Percentiles rank a stretch among this genome's conserved stretches.
Evolutionary conservation across 371 early-diverging fungal genomes (phyloP).

Genomic region (Mortierella sp.): DNA sequence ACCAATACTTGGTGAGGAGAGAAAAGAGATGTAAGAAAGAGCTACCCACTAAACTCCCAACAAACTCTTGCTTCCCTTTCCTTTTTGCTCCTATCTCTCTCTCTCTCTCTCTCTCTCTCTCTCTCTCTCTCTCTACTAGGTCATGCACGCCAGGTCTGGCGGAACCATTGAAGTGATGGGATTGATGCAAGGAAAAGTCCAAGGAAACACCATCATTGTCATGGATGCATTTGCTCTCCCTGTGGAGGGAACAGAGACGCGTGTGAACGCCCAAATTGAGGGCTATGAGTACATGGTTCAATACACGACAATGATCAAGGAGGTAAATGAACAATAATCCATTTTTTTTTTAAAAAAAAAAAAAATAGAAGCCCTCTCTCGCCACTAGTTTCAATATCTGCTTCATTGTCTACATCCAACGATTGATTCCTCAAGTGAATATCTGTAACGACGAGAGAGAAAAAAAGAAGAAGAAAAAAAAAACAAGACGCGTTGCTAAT

Average conservation of each 20-base stretch:
- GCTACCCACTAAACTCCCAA: not conserved
- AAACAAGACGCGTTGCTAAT: not conserved
- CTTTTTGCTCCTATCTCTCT: not conserved
- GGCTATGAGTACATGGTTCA: constrained; percentile 98
- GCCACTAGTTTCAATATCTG: too few species aligned
- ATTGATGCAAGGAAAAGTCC: constrained; percentile 95
- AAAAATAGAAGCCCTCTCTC: too few species aligned
- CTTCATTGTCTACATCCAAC: too few species aligned
- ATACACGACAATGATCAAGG: constrained; percentile 84
- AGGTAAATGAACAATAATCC: constrained; percentile 60
- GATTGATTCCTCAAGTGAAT: too few species aligned
- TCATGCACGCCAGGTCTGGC: constrained; percentile 96
- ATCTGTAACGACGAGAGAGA: not conserved
- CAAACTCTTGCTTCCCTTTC: not conserved
- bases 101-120: not conserved
- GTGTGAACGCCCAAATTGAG: constrained; percentile 95
- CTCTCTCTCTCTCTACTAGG: constrained; percentile 57
- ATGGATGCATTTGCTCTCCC: constrained; percentile 98
- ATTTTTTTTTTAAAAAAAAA: not conserved
- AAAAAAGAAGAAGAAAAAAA: not conserved
- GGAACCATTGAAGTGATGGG: constrained; percentile 98
- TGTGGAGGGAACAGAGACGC: constrained; percentile 98
- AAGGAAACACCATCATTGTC: constrained; percentile 89
- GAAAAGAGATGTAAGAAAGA: not conserved
- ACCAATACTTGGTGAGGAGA: not conserved